Evolutionary conservation across 2,329 filamentous ascomycete genomes (phyloP).

Genomic region (Piedraia hortae): DNA sequence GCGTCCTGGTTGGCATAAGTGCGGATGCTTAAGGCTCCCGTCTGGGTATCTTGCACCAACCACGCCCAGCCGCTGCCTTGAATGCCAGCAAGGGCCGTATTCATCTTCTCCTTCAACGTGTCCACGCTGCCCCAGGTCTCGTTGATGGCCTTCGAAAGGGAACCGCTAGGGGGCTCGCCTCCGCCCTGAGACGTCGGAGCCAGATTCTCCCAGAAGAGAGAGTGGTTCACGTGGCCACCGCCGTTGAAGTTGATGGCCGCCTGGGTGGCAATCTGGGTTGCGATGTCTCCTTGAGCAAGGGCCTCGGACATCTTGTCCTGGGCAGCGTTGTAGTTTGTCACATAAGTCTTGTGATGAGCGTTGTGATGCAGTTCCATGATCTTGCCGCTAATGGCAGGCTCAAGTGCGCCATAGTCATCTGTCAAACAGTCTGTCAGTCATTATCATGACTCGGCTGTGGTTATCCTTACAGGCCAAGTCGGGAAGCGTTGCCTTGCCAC

Average conservation of each 20-base stretch:
- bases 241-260: conserved; percentile 39
- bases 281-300: conserved; percentile 24
- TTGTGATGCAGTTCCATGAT: conserved; percentile 94
- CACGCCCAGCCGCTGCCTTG: conserved; percentile 50
- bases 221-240: conserved; percentile 37
- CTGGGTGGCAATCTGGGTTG: conserved; percentile 26
- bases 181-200: conserved; percentile 38
- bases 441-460: neutral
- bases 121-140: conserved; percentile 30
- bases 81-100: conserved; percentile 33
- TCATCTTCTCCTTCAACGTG: conserved; percentile 34
- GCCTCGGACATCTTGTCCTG: conserved; percentile 40
- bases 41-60: conserved; percentile 42
- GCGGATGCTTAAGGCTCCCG: conserved; percentile 38
- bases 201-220: conserved; percentile 42
- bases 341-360: conserved; percentile 86
- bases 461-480: conserved; percentile 41
- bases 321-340: conserved; percentile 64
- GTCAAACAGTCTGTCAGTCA: neutral
- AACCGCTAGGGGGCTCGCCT: conserved; percentile 32
- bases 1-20: conserved; percentile 75
- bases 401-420: conserved; percentile 95
- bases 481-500: conserved; percentile 77
- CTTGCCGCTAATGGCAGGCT: conserved; percentile 55
- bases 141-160: conserved; percentile 30